Base-by-base conservation (phyloP, 2,329 filamentous ascomycete species). In the Penicillium hesseltinei region DNA sequence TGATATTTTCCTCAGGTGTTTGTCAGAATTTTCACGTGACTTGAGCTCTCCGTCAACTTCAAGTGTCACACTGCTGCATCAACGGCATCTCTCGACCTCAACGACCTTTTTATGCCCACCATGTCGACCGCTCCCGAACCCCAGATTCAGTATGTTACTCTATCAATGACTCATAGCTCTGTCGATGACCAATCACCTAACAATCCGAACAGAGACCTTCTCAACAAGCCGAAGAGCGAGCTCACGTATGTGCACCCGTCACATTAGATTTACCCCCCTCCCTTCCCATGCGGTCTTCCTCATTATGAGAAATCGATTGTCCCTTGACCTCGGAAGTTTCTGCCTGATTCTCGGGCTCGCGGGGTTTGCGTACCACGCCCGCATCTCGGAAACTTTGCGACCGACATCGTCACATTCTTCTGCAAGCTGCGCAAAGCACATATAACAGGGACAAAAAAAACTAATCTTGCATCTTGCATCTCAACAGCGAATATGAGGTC, bases 211-310 rank as follows among this genome's bases (percentile, higher is more conserved):
- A 95, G 91, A 78, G 92, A 96, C 77, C 86, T 96, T 71, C 86
- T 95, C 65, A 88, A 85, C 75, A 96, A 96, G 84, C 88, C 91
- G 65, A 90, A 91, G 78, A 86, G 83, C 71, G 92, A 97, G 75
- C 88, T 96, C 78, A 96, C 92, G 91, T 95, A 86, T 68, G 88
- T 83, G 45, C 39, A 42, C 21, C 33, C 53, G 25, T 50, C 21
- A 36, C 15, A 55, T 29, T 36, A 4, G 21, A 19, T 29, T 55
- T 54, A 11, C 31, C 31, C 27, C 38, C n/a, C 25, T 52, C 54
- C 10, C 47, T 58, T 31, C 45, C 42, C 46, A 52, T 36, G 53
- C 39, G 46, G 7, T 21, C 5, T 35, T 43, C 4, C 55, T 47
- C 59, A 40, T 50, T 46, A 11, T 10, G 48, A 40, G 27, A 21